Evolutionary conservation across 1,284 basidiomycete species (phyloP).

Genomic region (Grifola frondosa): DNA sequence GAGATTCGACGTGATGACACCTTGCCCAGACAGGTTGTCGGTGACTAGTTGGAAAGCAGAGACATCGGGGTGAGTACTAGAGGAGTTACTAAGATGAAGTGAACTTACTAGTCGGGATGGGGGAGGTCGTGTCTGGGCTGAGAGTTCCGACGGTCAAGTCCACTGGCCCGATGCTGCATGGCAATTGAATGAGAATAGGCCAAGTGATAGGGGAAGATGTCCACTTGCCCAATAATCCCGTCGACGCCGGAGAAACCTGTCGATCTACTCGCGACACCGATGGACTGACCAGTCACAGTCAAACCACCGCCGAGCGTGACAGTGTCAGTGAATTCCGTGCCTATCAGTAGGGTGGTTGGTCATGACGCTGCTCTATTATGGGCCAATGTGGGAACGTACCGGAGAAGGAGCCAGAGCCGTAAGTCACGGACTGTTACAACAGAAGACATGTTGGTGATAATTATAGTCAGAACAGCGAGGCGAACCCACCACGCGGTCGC

Average conservation of each 20-base stretch:
- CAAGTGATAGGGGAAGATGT: not conserved
- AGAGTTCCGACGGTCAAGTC: conserved; percentile 42
- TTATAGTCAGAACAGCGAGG: not conserved
- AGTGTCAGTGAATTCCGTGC: conserved; percentile 46
- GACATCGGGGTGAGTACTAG: not conserved
- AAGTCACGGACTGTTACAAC: conserved; percentile 44
- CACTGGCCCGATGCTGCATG: conserved; percentile 46
- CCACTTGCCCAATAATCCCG: conserved; percentile 50
- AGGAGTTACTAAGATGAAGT: not conserved
- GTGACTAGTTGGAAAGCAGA: conserved; percentile 23
- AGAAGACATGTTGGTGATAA: not conserved
- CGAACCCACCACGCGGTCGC: conserved; percentile 40
- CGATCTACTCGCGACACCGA: conserved; percentile 51
- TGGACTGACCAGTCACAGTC: conserved; percentile 46
- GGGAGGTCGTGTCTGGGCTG: conserved; percentile 10
- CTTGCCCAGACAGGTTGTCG: conserved; percentile 38
- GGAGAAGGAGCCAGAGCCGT: conserved; percentile 53
- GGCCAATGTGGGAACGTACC: conserved; percentile 28
- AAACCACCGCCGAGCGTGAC: conserved; percentile 33
- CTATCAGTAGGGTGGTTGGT: conserved; percentile 9
- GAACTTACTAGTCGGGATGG: conserved; percentile 26
- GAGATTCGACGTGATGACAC: conserved; percentile 39
- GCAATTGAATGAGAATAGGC: conserved; percentile 8
- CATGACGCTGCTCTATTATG: not conserved
- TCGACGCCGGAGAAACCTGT: conserved; percentile 44